Percentiles rank a stretch among this genome's conserved stretches.
Conservation (phyloP, 2,329 filamentous ascomycete species). For the Calonectria pseudoturangicola region DNA sequence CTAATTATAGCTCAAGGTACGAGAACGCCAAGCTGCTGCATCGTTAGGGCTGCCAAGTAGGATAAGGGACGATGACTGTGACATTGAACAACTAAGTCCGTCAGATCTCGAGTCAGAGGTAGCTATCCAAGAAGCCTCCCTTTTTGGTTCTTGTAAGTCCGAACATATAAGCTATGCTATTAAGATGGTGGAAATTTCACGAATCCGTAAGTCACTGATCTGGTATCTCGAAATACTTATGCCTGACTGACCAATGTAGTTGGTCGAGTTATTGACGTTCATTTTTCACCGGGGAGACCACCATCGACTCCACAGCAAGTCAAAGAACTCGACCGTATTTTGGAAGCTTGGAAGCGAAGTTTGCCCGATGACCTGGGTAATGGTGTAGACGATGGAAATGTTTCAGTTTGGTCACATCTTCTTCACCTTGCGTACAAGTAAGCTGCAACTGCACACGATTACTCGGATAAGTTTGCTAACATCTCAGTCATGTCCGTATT, state of each 20-base stretch:
- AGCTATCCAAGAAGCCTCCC: slow-evolving; percentile 45
- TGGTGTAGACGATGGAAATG: slow-evolving; percentile 57
- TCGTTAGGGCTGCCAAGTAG: slow-evolving; percentile 61
- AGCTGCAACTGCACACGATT: background rate
- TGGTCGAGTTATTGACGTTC: slow-evolving; percentile 59
- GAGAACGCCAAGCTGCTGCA: slow-evolving; percentile 61
- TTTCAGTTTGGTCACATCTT: slow-evolving; percentile 60
- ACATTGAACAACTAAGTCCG: slow-evolving; percentile 59
- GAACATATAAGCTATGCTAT: slow-evolving; percentile 61
- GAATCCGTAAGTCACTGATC: slow-evolving; percentile 53
- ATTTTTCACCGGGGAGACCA: slow-evolving; percentile 60
- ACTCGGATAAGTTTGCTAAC: background rate
- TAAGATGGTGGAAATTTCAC: slow-evolving; percentile 62
- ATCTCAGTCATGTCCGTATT: slow-evolving; percentile 58
- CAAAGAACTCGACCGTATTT: slow-evolving; percentile 53
- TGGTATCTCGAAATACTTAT: background rate
- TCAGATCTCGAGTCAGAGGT: slow-evolving; percentile 58
- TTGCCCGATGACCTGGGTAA: slow-evolving; percentile 57
- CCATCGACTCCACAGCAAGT: slow-evolving; percentile 55
- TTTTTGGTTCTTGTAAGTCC: slow-evolving; percentile 56
- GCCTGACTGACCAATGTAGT: slow-evolving; percentile 48
- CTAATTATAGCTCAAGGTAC: slow-evolving; percentile 52
- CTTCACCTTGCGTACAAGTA: slow-evolving; percentile 63
- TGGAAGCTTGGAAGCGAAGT: slow-evolving; percentile 60
- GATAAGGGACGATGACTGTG: slow-evolving; percentile 63